Base-by-base conservation (phyloP, 768 basidiomycete genomes). In the Boletus edulis region DNA sequence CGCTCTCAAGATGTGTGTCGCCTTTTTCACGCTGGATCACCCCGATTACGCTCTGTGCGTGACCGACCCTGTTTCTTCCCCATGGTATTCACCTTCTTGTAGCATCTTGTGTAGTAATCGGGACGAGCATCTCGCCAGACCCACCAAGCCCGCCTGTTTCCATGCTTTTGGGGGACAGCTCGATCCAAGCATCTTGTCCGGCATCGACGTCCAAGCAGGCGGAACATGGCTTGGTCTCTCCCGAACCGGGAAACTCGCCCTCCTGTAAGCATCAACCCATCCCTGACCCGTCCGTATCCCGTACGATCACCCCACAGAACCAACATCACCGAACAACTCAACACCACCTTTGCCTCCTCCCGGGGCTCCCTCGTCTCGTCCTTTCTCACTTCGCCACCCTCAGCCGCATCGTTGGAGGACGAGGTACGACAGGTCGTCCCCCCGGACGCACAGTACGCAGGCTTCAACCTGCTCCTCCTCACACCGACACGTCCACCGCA, bases 221-320 rank as follows among this genome's bases (percentile, higher is more conserved):
- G 91, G 91, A 42, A 88, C 90, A 35, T 94, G 91, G 91, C 79
- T 91, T 63, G 91, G 91, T 13, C 70, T 91, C 53, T 83, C 70
- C 65, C 78, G 80, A 56, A 58, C 78, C 55, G 91, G 91, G 22
- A 80, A 79, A 60, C 72, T 91, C 51, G 89, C 87, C 13, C 67
- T 93, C 49, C 65, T 92, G 91, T 91, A 70, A 71, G 90, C 70
- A 1, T 4, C 43, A 27, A 34, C 38, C 22, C 29, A 29, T 37
- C 35, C 14, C 35, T 14, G 34, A 5, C 13, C 34, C 34, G 4
- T 12, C 15, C 14, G 17, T 18, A 39, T 14, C 15, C 15, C 38
- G n/a, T 18, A 5, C 5, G 11, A 8, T 39, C 38, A 18, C 38
- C 65, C 62, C 55, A 67, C 73, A 91, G 90, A 67, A 94, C 91